These are phyloP conservation scores for Tympanopsis confertula DNA, from an alignment of 2,329 filamentous ascomycete species.

Conservation along the genomic window DNA sequence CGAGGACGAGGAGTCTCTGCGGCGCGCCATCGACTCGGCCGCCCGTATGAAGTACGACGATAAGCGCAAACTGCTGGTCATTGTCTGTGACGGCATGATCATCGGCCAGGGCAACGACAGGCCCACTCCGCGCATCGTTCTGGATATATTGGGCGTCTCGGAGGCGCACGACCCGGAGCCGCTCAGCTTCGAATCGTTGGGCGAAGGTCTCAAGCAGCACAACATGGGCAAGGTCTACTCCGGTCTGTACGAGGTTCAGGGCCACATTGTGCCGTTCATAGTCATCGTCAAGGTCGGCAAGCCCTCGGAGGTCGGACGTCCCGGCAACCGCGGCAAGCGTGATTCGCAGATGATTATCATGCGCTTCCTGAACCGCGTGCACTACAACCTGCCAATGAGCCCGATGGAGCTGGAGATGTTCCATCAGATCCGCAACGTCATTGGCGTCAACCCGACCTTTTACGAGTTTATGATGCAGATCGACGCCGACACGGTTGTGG, in stretches of 20 bases:
- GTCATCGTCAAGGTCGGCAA: constrained; percentile 94
- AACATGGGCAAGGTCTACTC: constrained; percentile 99
- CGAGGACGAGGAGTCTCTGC: constrained; percentile 92
- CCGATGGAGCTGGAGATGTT: constrained; percentile 96
- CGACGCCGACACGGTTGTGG: constrained; percentile 92
- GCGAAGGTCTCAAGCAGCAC: constrained; percentile 92
- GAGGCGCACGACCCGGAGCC: constrained; percentile 94
- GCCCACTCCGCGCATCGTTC: constrained; percentile 85
- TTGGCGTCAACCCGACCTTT: constrained; percentile 94
- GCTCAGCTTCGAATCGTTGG: constrained; percentile 89
- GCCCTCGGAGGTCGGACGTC: constrained; percentile 60
- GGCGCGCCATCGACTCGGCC: constrained; percentile 91
- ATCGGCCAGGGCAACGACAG: constrained; percentile 96
- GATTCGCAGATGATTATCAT: constrained; percentile 98
- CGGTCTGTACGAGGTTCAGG: constrained; percentile 91
- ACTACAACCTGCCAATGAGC: constrained; percentile 94
- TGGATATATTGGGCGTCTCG: constrained; percentile 91
- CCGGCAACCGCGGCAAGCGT: constrained; percentile 97
- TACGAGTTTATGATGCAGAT: constrained; percentile 96
- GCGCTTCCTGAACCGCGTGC: constrained; percentile 97
- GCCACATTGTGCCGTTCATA: constrained; percentile 94
- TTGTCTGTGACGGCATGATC: constrained; percentile 98
- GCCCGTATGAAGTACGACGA: constrained; percentile 95
- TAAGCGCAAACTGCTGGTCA: constrained; percentile 86
- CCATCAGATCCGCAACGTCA: constrained; percentile 96